These are phyloP conservation scores for Alisma plantagoaquatica DNA, from an alignment of 106 monocot species.

Conservation along the genomic window DNA sequence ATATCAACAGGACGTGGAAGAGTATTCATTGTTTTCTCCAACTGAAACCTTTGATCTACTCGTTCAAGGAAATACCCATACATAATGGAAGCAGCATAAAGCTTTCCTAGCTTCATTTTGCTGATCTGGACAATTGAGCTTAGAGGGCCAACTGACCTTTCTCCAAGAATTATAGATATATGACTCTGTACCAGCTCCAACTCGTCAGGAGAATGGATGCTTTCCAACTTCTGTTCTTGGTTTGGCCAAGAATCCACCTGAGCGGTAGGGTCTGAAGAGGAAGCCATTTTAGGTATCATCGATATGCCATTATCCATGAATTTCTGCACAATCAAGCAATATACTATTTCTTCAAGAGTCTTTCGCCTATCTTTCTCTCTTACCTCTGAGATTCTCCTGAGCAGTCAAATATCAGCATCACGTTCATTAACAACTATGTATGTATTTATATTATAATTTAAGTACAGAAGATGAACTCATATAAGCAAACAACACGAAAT, in stretches of 20 bases:
- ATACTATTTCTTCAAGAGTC: constrained; percentile 77
- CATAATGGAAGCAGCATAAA: constrained; percentile 99
- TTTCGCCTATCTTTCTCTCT: constrained; percentile 76
- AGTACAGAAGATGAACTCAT: too few species aligned
- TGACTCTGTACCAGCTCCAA: constrained; percentile 91
- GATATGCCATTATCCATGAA: constrained; percentile 71
- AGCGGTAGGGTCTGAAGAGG: constrained; percentile 24
- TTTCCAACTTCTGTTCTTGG: constrained; percentile 65
- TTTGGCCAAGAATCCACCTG: constrained; percentile 61
- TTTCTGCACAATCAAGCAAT: constrained; percentile 75
- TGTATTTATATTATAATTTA: too few species aligned
- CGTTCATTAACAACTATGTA: too few species aligned
- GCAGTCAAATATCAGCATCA: too few species aligned
- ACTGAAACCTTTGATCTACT: constrained; percentile 84
- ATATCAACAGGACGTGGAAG: constrained; percentile 17
- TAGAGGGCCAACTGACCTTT: constrained; percentile 53
- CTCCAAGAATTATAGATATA: constrained; percentile 65
- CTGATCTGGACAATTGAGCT: constrained; percentile 62
- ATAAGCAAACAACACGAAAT: too few species aligned
- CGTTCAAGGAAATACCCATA: constrained; percentile 96
- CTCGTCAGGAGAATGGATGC: constrained; percentile 77
- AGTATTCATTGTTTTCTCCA: constrained; percentile 77
- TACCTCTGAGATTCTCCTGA: constrained; percentile 88
- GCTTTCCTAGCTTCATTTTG: constrained; percentile 89
- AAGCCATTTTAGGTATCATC: constrained; percentile 53